Base-by-base conservation (phyloP, 106 monocot species). In the Allium cepa region DNA sequence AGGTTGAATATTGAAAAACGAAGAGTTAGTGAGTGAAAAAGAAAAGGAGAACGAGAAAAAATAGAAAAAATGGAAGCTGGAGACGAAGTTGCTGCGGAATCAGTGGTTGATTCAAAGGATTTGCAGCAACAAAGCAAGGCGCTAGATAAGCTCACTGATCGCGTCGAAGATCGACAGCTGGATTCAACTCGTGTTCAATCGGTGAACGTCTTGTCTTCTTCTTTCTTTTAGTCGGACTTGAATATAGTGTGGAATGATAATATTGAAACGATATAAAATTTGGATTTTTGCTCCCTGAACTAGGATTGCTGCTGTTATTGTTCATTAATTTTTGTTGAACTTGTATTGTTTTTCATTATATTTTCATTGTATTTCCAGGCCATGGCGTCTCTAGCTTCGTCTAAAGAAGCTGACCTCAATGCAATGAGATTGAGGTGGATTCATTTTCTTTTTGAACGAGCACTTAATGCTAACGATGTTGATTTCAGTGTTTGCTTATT, bases 111-210 rank as follows among this genome's bases (percentile, higher is more conserved):
- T 58, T 94, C 94, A 11, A 94, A 90, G 85, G 94, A 90, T 68
- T 53, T 83, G 56, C 94, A 94, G 77, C 90, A 94, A 79, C 90
- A 94, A 75, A 94, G 90, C 80, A 94, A 94, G 72, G 90, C 94
- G 60, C 88, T 94, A 28, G 94, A 94, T 75, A 94, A 94, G 81
- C 94, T 94, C 72, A 94, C 94, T 70, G 94, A 91, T 69, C 81
- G 81, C 26, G 91, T 91, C 62, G 94, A 94, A 63, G 94, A 94
- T 52, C 94, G 94, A n/a, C 90, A 90, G 75, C 90, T 94, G 71
- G 85, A 94, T 66, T 91, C 90, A 60, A 87, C 81, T 36, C 87
- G 90, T 49, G 94, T 94, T 64, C 90, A 87, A 72, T 80, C 79
- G 77, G 86, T 85, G 62, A 8, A 28, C 57, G 66, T 67, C 11